Conservation (phyloP, 345 rosid genomes). For the Aurinia saxatilis region DNA sequence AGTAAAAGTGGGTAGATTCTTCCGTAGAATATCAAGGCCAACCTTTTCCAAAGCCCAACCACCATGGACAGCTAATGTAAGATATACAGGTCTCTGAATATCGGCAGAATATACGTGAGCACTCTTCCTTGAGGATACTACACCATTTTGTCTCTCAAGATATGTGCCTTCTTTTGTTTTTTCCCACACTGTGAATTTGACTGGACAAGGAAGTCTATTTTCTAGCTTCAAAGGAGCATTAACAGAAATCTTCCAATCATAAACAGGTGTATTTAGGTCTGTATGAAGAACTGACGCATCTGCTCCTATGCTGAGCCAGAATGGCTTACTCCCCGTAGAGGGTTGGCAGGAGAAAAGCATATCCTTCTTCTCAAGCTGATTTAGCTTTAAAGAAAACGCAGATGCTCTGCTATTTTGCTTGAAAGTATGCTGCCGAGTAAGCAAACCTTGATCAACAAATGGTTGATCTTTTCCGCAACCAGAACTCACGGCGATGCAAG, state of each 20-base stretch:
- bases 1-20: not conserved
- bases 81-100: conserved; percentile 64
- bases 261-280: conserved; percentile 84
- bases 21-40: conserved; percentile 9
- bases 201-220: conserved; percentile 88
- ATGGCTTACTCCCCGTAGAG: conserved; percentile 47
- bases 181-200: conserved; percentile 85
- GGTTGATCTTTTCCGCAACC: conserved; percentile 66
- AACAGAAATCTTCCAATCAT: conserved; percentile 91
- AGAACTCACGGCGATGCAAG: conserved; percentile 47
- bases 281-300: conserved; percentile 91
- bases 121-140: conserved; percentile 50
- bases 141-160: conserved; percentile 59
- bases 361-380: conserved; percentile 91
- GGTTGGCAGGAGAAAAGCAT: conserved; percentile 59
- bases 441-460: conserved; percentile 56
- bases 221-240: conserved; percentile 88
- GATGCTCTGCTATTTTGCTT: conserved; percentile 54
- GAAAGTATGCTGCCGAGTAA: conserved; percentile 48
- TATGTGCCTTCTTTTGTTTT: conserved; percentile 64
- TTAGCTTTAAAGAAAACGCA: conserved; percentile 50
- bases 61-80: conserved; percentile 69
- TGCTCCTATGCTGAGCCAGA: conserved; percentile 86
- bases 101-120: conserved; percentile 68
- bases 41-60: conserved; percentile 97